Conservation (phyloP, 116 monocot species). For the Dioscorea cayenensis region DNA sequence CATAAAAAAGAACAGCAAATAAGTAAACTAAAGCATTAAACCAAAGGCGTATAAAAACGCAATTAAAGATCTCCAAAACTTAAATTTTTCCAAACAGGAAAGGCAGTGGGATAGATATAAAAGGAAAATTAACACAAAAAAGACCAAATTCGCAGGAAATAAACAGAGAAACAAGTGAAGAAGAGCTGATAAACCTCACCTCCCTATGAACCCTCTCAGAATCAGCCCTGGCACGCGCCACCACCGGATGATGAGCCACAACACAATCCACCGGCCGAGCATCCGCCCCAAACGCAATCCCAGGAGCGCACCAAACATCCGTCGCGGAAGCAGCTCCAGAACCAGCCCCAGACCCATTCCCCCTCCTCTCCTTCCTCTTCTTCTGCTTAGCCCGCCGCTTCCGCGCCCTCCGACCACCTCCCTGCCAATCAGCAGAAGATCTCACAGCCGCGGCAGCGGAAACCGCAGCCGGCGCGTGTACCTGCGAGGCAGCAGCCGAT, state of each 20-base stretch:
- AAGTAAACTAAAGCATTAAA: too few species aligned
- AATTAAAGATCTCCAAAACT: too few species aligned
- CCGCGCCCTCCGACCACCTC: slow-evolving; percentile 23
- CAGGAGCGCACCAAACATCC: slow-evolving; percentile 22
- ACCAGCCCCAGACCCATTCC: background rate
- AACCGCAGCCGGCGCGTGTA: slow-evolving; percentile 17
- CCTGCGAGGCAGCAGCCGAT: slow-evolving; percentile 26
- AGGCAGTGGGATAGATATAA: too few species aligned
- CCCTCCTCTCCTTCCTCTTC: slow-evolving; percentile 12
- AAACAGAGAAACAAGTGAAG: background rate
- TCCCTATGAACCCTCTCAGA: slow-evolving; percentile 42
- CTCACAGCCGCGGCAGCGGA: slow-evolving; percentile 29
- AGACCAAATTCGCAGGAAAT: background rate
- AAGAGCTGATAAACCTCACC: slow-evolving; percentile 12
- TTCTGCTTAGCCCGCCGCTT: slow-evolving; percentile 14
- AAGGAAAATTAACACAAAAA: background rate
- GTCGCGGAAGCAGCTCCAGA: background rate
- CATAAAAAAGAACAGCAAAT: background rate
- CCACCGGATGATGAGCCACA: slow-evolving; percentile 1
- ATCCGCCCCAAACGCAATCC: slow-evolving; percentile 12
- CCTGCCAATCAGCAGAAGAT: slow-evolving; percentile 47
- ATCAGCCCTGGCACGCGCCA: slow-evolving; percentile 8
- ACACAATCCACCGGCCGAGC: slow-evolving; percentile 23
- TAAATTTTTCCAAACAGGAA: too few species aligned
- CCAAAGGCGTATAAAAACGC: too few species aligned